Evolutionary conservation across 495 filamentous ascomycete genomes (phyloP).

Genomic region (Recurvomyces mirabilis): DNA sequence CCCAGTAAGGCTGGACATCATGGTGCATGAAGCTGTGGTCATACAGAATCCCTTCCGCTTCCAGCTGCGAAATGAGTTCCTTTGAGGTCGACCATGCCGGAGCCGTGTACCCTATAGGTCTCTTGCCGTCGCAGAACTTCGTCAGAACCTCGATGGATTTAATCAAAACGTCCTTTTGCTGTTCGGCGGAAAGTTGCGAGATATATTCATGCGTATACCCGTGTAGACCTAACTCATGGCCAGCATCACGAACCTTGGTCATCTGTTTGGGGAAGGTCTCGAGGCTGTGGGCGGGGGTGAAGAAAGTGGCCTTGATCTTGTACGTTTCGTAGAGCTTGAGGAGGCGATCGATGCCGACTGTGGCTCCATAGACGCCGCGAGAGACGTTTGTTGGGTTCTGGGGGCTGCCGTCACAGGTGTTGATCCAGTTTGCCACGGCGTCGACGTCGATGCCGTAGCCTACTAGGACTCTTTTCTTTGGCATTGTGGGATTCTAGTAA

Average conservation of each 20-base stretch:
- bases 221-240: slow-evolving; percentile 36
- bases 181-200: slow-evolving; percentile 20
- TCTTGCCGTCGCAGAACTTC: slow-evolving; percentile 25
- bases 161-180: slow-evolving; percentile 32
- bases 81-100: slow-evolving; percentile 56
- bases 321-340: slow-evolving; percentile 32
- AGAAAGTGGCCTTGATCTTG: slow-evolving; percentile 35
- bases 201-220: slow-evolving; percentile 36
- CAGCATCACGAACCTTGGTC: slow-evolving; percentile 30
- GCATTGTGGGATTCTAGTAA: slow-evolving; percentile 13
- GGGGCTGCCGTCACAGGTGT: slow-evolving; percentile 23
- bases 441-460: slow-evolving; percentile 21
- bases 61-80: slow-evolving; percentile 55
- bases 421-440: slow-evolving; percentile 22
- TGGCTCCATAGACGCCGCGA: slow-evolving; percentile 34
- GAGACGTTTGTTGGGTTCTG: slow-evolving; percentile 28
- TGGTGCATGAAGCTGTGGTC: slow-evolving; percentile 58
- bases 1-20: slow-evolving; percentile 55
- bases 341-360: slow-evolving; percentile 34
- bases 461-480: slow-evolving; percentile 26
- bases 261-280: slow-evolving; percentile 33
- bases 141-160: slow-evolving; percentile 30
- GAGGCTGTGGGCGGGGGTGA: slow-evolving; percentile 32
- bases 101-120: slow-evolving; percentile 35
- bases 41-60: slow-evolving; percentile 60